Percentiles rank a stretch among this genome's conserved stretches.
These are phyloP conservation scores for Hebeloma cylindrosporum DNA, from an alignment of 768 basidiomycete species.

Conservation along the genomic window DNA sequence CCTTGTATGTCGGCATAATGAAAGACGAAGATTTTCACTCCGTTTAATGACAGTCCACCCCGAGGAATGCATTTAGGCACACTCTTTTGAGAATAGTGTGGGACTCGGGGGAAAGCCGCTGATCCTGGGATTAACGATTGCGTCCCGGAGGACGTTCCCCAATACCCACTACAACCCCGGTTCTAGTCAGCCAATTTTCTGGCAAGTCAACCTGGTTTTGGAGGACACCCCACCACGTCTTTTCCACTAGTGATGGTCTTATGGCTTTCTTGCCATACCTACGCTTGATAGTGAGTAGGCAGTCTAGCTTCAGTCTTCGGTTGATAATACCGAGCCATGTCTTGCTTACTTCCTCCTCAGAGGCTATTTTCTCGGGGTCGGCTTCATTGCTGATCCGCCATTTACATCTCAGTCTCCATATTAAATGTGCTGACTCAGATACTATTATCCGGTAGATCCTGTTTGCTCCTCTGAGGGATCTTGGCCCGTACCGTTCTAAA, in stretches of 20 bases:
- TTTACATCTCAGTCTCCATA: conserved; percentile 28
- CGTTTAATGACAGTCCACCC: no score
- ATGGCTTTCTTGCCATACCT: conserved; percentile 16
- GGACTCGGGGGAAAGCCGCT: conserved; percentile 4
- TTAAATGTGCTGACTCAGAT: conserved; percentile 26
- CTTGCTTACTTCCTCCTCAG: conserved; percentile 8
- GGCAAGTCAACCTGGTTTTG: conserved; percentile 11
- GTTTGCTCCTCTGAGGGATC: conserved; percentile 2
- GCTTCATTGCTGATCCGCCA: conserved; percentile 19
- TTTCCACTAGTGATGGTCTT: conserved; percentile 6
- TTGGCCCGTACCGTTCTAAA: no score
- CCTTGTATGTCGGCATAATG: no score
- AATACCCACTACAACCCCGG: conserved; percentile 37
- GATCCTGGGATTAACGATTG: conserved; percentile 2
- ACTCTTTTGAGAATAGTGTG: conserved; percentile 12
- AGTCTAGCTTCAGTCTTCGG: conserved; percentile 17
- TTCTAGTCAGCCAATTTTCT: conserved; percentile 20
- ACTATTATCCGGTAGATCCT: conserved; percentile 23
- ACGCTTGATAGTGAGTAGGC: conserved; percentile 5
- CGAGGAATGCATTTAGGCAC: conserved; percentile 12
- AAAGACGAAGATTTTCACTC: no score
- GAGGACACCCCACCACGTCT: conserved; percentile 23
- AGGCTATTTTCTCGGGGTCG: not conserved
- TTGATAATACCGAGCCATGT: conserved; percentile 21
- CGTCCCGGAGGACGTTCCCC: conserved; percentile 4